Evolutionary conservation across 495 filamentous ascomycete species (phyloP).

Genomic region (Hyphodiscus hymeniophilus): DNA sequence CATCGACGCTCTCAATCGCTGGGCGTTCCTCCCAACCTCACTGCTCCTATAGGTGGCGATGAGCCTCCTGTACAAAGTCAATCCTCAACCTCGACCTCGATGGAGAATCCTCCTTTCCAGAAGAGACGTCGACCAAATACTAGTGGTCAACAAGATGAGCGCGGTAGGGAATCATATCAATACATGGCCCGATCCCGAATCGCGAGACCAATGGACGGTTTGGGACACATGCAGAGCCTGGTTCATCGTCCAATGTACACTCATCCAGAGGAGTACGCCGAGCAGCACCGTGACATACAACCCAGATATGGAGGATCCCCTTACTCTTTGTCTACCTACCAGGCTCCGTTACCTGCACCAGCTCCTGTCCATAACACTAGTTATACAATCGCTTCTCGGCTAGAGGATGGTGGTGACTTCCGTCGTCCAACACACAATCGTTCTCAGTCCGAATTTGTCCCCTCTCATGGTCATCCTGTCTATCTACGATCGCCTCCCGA

Average conservation of each 20-base stretch:
- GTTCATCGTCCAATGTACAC: constrained; percentile 11
- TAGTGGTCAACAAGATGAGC: neutral
- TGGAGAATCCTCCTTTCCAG: neutral
- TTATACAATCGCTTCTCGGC: constrained; percentile 14
- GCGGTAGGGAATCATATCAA: neutral
- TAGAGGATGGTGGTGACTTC: constrained; percentile 7
- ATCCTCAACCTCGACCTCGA: too few relatives aligned
- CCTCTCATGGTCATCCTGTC: neutral
- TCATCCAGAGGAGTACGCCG: constrained; percentile 15
- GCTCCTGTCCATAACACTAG: constrained; percentile 8
- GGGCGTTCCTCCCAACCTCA: constrained; percentile 17
- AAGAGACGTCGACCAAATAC: constrained; percentile 19
- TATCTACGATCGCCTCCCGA: constrained; percentile 4
- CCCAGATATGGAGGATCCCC: neutral
- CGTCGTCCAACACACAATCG: constrained; percentile 12
- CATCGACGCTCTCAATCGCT: constrained; percentile 36
- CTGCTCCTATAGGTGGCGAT: constrained; percentile 2
- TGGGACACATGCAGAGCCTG: constrained; percentile 9
- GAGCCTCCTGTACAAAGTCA: too few relatives aligned
- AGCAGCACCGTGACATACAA: neutral
- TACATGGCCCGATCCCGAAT: constrained; percentile 1
- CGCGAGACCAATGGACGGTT: neutral
- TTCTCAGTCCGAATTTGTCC: constrained; percentile 19
- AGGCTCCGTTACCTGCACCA: constrained; percentile 13
- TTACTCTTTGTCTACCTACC: constrained; percentile 1